Conservation (phyloP, 306 rosid genomes). For the Lagenaria siceraria region DNA sequence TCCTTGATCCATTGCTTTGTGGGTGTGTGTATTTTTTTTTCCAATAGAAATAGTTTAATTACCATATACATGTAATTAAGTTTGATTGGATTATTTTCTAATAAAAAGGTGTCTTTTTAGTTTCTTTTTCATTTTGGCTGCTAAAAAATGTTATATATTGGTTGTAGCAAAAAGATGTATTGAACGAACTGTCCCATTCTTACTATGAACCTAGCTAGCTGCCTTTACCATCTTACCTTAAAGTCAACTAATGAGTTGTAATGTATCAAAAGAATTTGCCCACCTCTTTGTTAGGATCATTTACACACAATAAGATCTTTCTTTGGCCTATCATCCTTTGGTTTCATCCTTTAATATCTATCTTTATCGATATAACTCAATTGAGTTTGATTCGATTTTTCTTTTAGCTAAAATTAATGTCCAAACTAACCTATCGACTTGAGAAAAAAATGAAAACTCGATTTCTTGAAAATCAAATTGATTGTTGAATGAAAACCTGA, state of each 20-base stretch:
- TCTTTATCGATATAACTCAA: background rate
- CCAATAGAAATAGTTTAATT: too few relatives aligned
- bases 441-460: background rate
- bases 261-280: background rate
- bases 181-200: background rate
- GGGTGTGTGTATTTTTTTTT: too few relatives aligned
- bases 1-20: too few relatives aligned
- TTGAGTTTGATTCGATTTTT: background rate
- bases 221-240: background rate
- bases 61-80: background rate
- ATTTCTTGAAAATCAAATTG: too few relatives aligned
- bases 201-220: background rate
- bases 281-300: background rate
- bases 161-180: background rate
- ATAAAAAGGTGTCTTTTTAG: background rate
- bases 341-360: background rate
- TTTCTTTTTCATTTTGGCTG: background rate
- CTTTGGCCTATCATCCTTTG: background rate
- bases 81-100: background rate
- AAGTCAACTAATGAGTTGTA: slow-evolving; percentile 7
- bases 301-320: background rate
- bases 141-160: background rate
- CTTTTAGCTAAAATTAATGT: background rate
- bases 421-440: background rate
- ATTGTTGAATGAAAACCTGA: too few relatives aligned